These are phyloP conservation scores for Corinectria fuckeliana DNA, from an alignment of 2,329 filamentous ascomycete species.

Conservation along the genomic window DNA sequence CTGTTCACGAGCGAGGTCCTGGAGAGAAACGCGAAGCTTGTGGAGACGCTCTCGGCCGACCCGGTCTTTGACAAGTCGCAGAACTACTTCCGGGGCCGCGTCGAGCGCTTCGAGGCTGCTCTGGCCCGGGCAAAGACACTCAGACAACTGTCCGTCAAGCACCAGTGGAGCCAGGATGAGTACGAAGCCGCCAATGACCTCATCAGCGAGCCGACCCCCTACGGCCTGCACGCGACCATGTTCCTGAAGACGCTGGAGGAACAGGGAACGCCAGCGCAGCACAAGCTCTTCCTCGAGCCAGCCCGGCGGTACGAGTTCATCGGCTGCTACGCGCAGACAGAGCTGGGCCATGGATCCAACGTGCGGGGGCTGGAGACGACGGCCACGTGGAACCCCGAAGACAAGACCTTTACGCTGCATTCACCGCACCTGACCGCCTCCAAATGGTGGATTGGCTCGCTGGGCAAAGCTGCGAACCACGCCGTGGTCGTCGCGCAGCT, in stretches of 20 bases:
- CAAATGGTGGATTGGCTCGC: conserved; percentile 86
- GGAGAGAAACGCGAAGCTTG: conserved; percentile 64
- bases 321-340: conserved; percentile 82
- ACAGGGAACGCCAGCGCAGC: conserved; percentile 76
- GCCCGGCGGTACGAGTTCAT: conserved; percentile 75
- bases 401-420: conserved; percentile 78
- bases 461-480: conserved; percentile 77
- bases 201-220: conserved; percentile 75
- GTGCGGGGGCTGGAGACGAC: conserved; percentile 76
- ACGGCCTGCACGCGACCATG: conserved; percentile 69
- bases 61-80: conserved; percentile 79
- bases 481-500: conserved; percentile 83
- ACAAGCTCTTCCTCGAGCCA: conserved; percentile 73
- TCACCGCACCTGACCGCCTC: conserved; percentile 76
- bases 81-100: conserved; percentile 76
- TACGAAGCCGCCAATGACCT: conserved; percentile 69
- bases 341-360: conserved; percentile 80
- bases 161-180: conserved; percentile 74
- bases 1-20: conserved; percentile 72
- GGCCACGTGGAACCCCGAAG: conserved; percentile 74
- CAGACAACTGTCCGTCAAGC: conserved; percentile 67
- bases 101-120: conserved; percentile 72
- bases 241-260: conserved; percentile 66
- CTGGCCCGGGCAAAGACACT: conserved; percentile 75
- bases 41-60: conserved; percentile 70